Conservation (phyloP, 768 basidiomycete genomes). For the Serpula lacrymans region DNA sequence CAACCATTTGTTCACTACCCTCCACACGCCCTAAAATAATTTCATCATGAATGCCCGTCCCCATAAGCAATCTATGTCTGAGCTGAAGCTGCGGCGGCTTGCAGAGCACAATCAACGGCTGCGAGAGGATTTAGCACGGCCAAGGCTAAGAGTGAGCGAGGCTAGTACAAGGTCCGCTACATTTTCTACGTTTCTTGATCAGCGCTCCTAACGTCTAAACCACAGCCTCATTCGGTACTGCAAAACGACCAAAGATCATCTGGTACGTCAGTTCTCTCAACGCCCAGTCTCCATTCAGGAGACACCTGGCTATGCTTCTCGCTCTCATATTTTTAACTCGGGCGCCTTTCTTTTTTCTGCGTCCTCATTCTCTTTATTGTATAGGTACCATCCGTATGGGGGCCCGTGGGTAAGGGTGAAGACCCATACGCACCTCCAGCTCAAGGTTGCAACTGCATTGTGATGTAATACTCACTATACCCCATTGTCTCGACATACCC, state of each 20-base stretch:
- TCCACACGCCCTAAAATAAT: neutral
- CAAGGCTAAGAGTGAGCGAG: slow-evolving; percentile 70
- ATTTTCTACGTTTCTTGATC: neutral
- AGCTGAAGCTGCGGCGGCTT: slow-evolving; percentile 76
- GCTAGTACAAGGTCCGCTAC: slow-evolving; percentile 59
- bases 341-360: slow-evolving; percentile 1
- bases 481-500: slow-evolving; percentile 31
- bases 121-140: slow-evolving; percentile 68
- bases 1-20: no score
- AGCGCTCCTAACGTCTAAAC: slow-evolving; percentile 1
- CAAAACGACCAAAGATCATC: slow-evolving; percentile 69
- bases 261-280: no score
- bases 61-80: slow-evolving; percentile 71
- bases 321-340: slow-evolving; percentile 4
- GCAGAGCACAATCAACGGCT: slow-evolving; percentile 73
- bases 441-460: slow-evolving; percentile 64
- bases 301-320: no score
- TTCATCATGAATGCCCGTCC: slow-evolving; percentile 57
- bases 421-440: slow-evolving; percentile 92
- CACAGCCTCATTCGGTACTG: slow-evolving; percentile 69
- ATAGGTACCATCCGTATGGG: slow-evolving; percentile 96
- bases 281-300: no score
- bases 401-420: slow-evolving; percentile 84
- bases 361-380: slow-evolving; percentile 15
- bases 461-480: slow-evolving; percentile 56